Conservation (phyloP, 78 protist species). For the Speleostelium caveatum region DNA sequence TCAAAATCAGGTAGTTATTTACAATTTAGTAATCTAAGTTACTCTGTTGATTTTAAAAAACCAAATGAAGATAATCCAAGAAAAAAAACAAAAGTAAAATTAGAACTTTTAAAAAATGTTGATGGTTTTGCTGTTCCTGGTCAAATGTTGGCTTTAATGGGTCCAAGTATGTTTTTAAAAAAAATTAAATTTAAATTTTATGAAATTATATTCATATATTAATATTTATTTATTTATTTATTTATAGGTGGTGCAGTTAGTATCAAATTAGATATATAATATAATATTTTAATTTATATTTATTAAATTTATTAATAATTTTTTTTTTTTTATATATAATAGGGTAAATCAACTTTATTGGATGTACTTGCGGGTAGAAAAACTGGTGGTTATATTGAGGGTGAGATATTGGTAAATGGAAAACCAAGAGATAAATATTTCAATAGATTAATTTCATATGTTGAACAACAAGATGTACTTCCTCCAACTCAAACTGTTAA, state of each 20-base stretch:
- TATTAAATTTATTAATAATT: not conserved
- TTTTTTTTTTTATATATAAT: constrained; percentile 14
- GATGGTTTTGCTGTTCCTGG: constrained; percentile 58
- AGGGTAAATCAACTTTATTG: constrained; percentile 72
- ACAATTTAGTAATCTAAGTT: constrained; percentile 20
- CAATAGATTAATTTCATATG: constrained; percentile 43
- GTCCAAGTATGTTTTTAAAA: constrained; percentile 80
- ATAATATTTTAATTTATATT: not conserved
- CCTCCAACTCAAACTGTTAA: constrained; percentile 80
- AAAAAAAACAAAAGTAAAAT: constrained; percentile 5
- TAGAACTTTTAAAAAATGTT: constrained; percentile 35
- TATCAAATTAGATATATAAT: not conserved
- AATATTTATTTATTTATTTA: too few relatives aligned
- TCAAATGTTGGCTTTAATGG: constrained; percentile 77
- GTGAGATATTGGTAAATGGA: constrained; percentile 64
- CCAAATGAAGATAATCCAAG: constrained; percentile 15
- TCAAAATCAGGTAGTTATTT: constrained; percentile 40
- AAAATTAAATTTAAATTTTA: too few relatives aligned
- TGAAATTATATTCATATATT: too few relatives aligned
- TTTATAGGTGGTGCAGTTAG: too few relatives aligned
- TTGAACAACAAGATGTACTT: constrained; percentile 75
- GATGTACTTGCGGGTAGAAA: constrained; percentile 63
- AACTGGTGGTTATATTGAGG: constrained; percentile 70
- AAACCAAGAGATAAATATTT: constrained; percentile 30
- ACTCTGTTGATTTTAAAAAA: constrained; percentile 37